phyloP scores from a whole-genome alignment of 176 grass and related monocot species.

The Phoenix roebelenii region DNA sequence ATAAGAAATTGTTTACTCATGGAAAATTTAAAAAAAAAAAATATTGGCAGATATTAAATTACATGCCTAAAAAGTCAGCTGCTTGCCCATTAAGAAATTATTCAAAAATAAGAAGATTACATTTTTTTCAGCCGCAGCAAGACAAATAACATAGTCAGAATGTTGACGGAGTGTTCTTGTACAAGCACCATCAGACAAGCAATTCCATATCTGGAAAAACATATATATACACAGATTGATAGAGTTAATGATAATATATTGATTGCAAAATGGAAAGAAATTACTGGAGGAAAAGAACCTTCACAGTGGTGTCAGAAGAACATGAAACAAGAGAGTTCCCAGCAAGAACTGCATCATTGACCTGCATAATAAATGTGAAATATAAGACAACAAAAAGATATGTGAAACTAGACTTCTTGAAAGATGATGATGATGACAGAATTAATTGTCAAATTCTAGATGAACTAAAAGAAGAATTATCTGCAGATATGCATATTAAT shows the following conservation, averaged over 20 bases:
- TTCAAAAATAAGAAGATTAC: conserved; percentile 30
- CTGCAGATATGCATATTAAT: too few relatives aligned
- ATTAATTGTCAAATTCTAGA: too few relatives aligned
- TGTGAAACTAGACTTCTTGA: background rate
- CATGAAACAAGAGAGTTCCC: conserved; percentile 88
- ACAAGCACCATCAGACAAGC: conserved; percentile 68
- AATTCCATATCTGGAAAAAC: conserved; percentile 70
- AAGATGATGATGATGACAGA: too few relatives aligned
- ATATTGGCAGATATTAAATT: too few relatives aligned
- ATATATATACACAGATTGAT: background rate
- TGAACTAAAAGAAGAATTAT: too few relatives aligned
- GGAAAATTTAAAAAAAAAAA: too few relatives aligned
- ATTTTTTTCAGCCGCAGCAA: conserved; percentile 77
- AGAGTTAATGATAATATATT: background rate
- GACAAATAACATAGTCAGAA: conserved; percentile 95
- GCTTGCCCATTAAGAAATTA: too few relatives aligned
- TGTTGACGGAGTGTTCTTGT: conserved; percentile 77
- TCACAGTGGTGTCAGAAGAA: conserved; percentile 94
- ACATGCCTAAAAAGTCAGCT: too few relatives aligned
- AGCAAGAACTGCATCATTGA: conserved; percentile 87
- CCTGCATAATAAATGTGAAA: conserved; percentile 36
- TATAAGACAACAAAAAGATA: conserved; percentile 7
- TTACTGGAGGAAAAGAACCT: conserved; percentile 44
- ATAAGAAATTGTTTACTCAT: too few relatives aligned
- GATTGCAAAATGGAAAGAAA: conserved; percentile 7